Conservation (phyloP, 345 rosid genomes). For the Linum lewisii region DNA sequence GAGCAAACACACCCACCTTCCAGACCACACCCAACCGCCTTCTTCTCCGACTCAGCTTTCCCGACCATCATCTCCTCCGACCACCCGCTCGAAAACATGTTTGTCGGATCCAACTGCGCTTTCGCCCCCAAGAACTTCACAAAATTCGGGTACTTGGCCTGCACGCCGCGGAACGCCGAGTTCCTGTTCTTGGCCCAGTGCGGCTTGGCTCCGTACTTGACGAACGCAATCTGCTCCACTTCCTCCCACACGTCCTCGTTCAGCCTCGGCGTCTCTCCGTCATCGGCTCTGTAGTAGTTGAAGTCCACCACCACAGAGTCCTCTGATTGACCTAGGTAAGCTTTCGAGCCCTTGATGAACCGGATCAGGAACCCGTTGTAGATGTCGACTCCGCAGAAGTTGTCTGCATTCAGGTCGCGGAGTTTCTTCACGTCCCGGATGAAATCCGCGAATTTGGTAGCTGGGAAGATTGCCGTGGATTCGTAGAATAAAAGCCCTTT, state of each 20-base stretch:
- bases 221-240: slow-evolving; percentile 81
- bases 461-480: slow-evolving; percentile 55
- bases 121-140: slow-evolving; percentile 42
- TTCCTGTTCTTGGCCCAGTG: slow-evolving; percentile 90
- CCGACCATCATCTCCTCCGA: slow-evolving; percentile 55
- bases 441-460: slow-evolving; percentile 39
- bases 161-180: slow-evolving; percentile 48
- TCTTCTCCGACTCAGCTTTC: slow-evolving; percentile 18
- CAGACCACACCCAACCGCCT: slow-evolving; percentile 64
- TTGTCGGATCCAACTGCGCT: slow-evolving; percentile 54
- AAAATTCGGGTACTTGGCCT: slow-evolving; percentile 39
- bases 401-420: slow-evolving; percentile 48
- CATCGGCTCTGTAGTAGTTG: slow-evolving; percentile 60
- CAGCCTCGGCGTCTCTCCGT: slow-evolving; percentile 51
- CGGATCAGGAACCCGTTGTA: slow-evolving; percentile 65
- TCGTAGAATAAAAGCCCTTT: slow-evolving; percentile 72
- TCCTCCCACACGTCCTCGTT: slow-evolving; percentile 78
- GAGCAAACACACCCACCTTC: slow-evolving; percentile 83
- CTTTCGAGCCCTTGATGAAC: slow-evolving; percentile 62
- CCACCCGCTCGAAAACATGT: slow-evolving; percentile 71
- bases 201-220: slow-evolving; percentile 66
- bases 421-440: slow-evolving; percentile 48
- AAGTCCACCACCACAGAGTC: slow-evolving; percentile 76
- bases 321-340: slow-evolving; percentile 67
- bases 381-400: slow-evolving; percentile 59